Conservation (phyloP, 805 yeast genomes). For the Debaryomyces maramus region DNA sequence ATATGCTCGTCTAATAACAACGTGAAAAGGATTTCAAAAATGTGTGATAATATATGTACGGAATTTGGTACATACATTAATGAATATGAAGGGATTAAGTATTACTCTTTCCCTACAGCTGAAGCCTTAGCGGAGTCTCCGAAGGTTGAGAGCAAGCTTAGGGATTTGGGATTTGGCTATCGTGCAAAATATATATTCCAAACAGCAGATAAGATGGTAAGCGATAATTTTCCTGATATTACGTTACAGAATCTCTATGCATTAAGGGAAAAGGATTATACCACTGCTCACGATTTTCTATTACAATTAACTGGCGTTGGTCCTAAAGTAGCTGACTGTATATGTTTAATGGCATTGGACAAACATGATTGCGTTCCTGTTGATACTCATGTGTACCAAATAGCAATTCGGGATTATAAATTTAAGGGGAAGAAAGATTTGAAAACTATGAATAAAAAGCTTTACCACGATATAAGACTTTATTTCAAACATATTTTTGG, state of each 20-base stretch:
- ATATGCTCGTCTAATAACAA: constrained; percentile 97
- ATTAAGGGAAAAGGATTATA: constrained; percentile 49
- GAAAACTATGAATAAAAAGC: constrained; percentile 47
- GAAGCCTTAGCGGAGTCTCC: constrained; percentile 39
- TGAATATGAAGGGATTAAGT: constrained; percentile 51
- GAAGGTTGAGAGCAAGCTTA: constrained; percentile 40
- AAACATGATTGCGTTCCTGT: constrained; percentile 89
- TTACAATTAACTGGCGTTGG: constrained; percentile 84
- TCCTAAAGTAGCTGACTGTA: constrained; percentile 97
- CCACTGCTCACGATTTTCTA: constrained; percentile 57
- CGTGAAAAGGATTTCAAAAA: constrained; percentile 86
- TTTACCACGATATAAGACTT: constrained; percentile 56
- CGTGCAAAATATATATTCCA: constrained; percentile 83
- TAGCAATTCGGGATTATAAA: constrained; percentile 80
- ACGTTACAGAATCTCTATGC: constrained; percentile 36
- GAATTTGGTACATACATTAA: constrained; percentile 66
- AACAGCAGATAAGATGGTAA: constrained; percentile 61
- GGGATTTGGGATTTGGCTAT: constrained; percentile 76
- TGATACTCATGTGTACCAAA: constrained; percentile 92
- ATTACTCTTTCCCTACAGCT: constrained; percentile 77
- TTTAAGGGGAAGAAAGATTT: constrained; percentile 45
- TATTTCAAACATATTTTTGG: constrained; percentile 78
- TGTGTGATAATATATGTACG: constrained; percentile 79
- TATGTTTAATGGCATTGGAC: constrained; percentile 86
- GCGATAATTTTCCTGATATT: constrained; percentile 36